Base-by-base conservation (phyloP, 2,329 filamentous ascomycete genomes). In the Neurospora sp. region DNA sequence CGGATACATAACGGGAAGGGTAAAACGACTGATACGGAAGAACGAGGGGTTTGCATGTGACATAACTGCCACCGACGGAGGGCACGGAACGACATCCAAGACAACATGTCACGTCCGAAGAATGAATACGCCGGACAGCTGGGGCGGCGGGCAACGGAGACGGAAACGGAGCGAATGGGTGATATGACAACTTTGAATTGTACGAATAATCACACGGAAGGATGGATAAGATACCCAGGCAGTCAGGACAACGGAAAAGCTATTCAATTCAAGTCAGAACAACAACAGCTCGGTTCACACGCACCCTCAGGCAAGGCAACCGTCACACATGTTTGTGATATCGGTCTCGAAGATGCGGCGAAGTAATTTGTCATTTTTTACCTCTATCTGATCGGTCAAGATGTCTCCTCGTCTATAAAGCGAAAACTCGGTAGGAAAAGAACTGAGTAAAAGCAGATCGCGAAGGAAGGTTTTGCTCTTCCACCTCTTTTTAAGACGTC, bases 331-430 rank as follows among this genome's bases (percentile, higher is more conserved):
- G n/a, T 11, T 2, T 19, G n/a, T 46, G 41, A 19, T 19, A 10
- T 46, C 41, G 2, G 36, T 43, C 28, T 33, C 43, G 2, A 62
- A 67, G 66, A 67, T 52, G 39, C 28, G 46, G 38, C 37, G 2
- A 19, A 66, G 19, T 39, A 15, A 43, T 68, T 66, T 37, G 19
- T 69, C 6, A 43, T 33, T 11, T 33, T 57, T 17, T 4, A 62
- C 23, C 8, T 17, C 52, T 62, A 62, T 62, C 52, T 62, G 23
- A 66, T 23, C 40, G 38, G 38, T 17, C n/a, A 38, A 66, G 6
- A 79, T 83, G 79, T 83, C 70, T 83, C 82, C 82, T 81, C 78
- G 78, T 76, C 74, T 77, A 80, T 81, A 83, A 83, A 83, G 82
- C 82, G 77, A 80, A 77, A 76, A 77, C 81, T 79, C 80, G 74